phyloP scores from a whole-genome alignment of 768 basidiomycete species.

The Suillus spraguei region DNA sequence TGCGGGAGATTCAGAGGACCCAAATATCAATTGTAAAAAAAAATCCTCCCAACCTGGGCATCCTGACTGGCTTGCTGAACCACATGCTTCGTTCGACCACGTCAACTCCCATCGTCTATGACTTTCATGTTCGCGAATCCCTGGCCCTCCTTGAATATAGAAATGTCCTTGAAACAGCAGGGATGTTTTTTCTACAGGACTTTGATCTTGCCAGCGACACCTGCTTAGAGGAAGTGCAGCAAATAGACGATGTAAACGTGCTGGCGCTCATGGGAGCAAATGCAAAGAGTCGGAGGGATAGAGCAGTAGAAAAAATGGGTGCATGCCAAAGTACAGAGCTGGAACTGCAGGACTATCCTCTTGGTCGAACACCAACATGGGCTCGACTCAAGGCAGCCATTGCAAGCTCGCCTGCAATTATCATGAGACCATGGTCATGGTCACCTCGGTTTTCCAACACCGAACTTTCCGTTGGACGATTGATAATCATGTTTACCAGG shows the following conservation, averaged over 20 bases:
- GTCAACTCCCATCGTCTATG: slow-evolving; percentile 15
- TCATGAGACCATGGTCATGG: slow-evolving; percentile 11
- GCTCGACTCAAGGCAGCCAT: slow-evolving; percentile 8
- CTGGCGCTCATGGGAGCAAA: neutral
- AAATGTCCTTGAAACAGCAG: neutral
- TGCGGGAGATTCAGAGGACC: slow-evolving; percentile 1
- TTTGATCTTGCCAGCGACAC: neutral
- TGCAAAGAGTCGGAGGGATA: neutral
- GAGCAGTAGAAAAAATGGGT: neutral
- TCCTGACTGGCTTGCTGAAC: slow-evolving; percentile 14
- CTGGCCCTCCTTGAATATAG: slow-evolving; percentile 15
- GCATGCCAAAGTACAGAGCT: neutral
- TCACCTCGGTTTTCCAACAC: neutral
- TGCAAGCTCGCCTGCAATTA: slow-evolving; percentile 1
- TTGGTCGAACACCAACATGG: slow-evolving; percentile 9
- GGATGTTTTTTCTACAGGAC: slow-evolving; percentile 16
- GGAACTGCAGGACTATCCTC: neutral
- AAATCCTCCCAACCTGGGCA: slow-evolving; percentile 12
- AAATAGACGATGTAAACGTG: slow-evolving; percentile 3
- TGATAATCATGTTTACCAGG: slow-evolving; percentile 5
- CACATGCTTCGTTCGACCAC: slow-evolving; percentile 12
- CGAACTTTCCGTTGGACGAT: neutral
- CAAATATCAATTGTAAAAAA: slow-evolving; percentile 2
- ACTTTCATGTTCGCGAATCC: slow-evolving; percentile 17
- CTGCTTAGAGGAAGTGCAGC: neutral